Evolutionary conservation across 176 grass and related monocot genomes (phyloP).

Genomic region (Ampelocalamus luodianensis): DNA sequence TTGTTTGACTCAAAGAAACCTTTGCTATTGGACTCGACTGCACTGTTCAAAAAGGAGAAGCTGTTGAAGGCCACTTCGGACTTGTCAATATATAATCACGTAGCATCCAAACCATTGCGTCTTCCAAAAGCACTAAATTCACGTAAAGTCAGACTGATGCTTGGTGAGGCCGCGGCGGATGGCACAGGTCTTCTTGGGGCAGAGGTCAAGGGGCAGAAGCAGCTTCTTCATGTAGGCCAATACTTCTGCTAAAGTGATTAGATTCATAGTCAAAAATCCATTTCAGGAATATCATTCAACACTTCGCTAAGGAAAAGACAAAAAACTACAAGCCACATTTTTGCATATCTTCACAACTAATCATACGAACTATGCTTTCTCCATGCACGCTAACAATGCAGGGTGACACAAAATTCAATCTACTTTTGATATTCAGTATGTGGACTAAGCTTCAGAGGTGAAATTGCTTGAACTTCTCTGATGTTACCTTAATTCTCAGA

Average conservation of each 20-base stretch:
- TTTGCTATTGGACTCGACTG: too few relatives aligned
- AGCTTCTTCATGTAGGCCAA: too few relatives aligned
- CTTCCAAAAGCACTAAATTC: too few relatives aligned
- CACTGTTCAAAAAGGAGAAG: too few relatives aligned
- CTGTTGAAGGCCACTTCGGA: too few relatives aligned
- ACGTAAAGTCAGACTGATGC: too few relatives aligned
- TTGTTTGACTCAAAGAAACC: too few relatives aligned
- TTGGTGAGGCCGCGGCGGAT: too few relatives aligned
- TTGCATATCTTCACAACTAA: background rate
- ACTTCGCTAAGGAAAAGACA: background rate
- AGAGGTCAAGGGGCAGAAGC: too few relatives aligned
- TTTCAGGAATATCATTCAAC: background rate
- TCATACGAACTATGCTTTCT: background rate
- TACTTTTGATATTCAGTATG: background rate
- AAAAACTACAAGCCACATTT: background rate
- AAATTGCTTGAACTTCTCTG: constrained; percentile 3
- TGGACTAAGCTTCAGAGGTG: background rate
- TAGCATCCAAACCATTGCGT: too few relatives aligned
- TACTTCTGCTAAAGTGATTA: background rate
- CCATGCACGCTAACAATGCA: background rate
- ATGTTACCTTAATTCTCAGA: background rate
- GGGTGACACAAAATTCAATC: background rate
- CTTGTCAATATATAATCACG: too few relatives aligned
- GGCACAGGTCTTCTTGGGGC: too few relatives aligned
- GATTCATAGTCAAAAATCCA: background rate